phyloP scores from a whole-genome alignment of 495 filamentous ascomycete genomes.

The Pyrenula aspistea region DNA sequence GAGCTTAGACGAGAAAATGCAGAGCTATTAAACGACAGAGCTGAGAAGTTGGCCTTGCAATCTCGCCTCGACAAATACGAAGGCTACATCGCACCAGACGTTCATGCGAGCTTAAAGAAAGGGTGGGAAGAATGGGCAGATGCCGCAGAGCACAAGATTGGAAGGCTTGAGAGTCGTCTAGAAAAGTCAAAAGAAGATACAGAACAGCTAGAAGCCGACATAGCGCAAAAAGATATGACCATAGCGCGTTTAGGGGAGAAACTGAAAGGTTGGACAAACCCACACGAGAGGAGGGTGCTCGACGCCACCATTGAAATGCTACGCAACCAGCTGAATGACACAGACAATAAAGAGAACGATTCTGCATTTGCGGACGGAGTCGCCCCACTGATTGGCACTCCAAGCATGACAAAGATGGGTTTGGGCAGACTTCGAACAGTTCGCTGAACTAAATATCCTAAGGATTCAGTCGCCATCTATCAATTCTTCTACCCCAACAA shows the following conservation, averaged over 20 bases:
- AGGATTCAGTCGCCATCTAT: too few relatives aligned
- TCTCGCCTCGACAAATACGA: neutral
- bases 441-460: too few relatives aligned
- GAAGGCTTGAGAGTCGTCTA: neutral
- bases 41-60: neutral
- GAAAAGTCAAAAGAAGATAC: neutral
- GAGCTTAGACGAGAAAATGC: neutral
- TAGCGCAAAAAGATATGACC: neutral
- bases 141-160: neutral
- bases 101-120: neutral
- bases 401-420: neutral
- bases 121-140: neutral
- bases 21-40: neutral
- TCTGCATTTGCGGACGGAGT: neutral
- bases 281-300: neutral
- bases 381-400: neutral
- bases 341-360: neutral
- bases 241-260: neutral
- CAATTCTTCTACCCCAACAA: too few relatives aligned
- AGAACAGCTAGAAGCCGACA: neutral
- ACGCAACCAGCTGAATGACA: neutral
- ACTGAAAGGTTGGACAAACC: neutral
- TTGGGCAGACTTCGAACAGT: neutral
- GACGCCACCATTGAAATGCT: neutral
- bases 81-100: neutral